phyloP scores from a whole-genome alignment of 495 filamentous ascomycete species.

The Trypethelium eluteriae region DNA sequence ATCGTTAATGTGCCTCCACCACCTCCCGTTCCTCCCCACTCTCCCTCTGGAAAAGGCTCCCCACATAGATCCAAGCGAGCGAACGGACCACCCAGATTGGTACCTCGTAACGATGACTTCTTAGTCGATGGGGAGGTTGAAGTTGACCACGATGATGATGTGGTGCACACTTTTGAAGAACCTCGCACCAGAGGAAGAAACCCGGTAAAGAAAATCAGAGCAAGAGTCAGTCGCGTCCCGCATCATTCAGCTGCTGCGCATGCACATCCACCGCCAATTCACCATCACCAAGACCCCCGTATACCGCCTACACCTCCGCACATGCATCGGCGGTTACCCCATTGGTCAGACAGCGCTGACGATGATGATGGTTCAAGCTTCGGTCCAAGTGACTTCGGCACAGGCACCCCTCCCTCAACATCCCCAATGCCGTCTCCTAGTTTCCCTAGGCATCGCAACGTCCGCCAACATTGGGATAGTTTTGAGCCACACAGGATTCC shows the following conservation, averaged over 20 bases:
- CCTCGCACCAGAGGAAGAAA: neutral
- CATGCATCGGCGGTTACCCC: neutral
- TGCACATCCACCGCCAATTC: neutral
- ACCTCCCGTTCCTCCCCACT: neutral
- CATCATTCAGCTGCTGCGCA: neutral
- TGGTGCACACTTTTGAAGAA: neutral
- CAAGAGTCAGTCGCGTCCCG: too few relatives aligned
- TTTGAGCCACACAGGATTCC: neutral
- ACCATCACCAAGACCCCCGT: neutral
- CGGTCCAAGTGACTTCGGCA: neutral
- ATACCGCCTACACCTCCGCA: neutral
- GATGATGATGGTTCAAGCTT: neutral
- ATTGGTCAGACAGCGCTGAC: neutral
- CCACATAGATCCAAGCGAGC: neutral
- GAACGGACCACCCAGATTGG: neutral
- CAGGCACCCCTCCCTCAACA: constrained; percentile 1
- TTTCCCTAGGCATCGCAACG: neutral
- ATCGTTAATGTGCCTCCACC: too few relatives aligned
- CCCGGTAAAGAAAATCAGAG: too few relatives aligned
- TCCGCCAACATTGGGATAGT: neutral
- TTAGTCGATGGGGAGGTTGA: neutral
- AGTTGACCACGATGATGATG: neutral
- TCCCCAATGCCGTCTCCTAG: neutral
- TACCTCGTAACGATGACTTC: neutral
- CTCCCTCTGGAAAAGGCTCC: too few relatives aligned